phyloP scores from a whole-genome alignment of 495 filamentous ascomycete genomes.

The Lepidopterella palustris region DNA sequence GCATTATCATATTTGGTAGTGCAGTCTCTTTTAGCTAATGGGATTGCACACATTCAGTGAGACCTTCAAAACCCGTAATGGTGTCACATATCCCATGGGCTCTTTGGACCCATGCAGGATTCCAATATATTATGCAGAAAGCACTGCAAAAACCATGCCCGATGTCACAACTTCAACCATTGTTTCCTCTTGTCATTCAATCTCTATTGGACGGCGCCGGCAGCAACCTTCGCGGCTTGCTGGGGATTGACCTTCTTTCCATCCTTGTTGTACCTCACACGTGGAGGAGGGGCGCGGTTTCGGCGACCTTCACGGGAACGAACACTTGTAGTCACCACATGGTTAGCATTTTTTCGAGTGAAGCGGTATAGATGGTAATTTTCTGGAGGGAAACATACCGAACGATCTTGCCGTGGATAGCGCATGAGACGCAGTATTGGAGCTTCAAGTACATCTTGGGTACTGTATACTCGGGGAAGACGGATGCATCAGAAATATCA shows the following conservation, averaged over 20 bases:
- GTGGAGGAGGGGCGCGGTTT: slow-evolving; percentile 95
- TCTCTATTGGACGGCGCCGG: slow-evolving; percentile 44
- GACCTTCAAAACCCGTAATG: slow-evolving; percentile 12
- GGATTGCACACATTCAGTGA: slow-evolving; percentile 5
- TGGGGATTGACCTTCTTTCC: slow-evolving; percentile 99
- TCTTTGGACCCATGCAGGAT: slow-evolving; percentile 24
- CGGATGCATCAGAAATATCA: slow-evolving; percentile 99
- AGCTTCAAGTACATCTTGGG: slow-evolving; percentile 99
- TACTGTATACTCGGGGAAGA: slow-evolving; percentile 97
- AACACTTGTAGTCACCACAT: slow-evolving; percentile 57
- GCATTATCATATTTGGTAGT: slow-evolving; percentile 21
- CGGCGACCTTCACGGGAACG: slow-evolving; percentile 94
- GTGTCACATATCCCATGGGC: slow-evolving; percentile 11
- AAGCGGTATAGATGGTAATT: not conserved
- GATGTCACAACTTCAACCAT: slow-evolving; percentile 21
- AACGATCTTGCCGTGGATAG: slow-evolving; percentile 99
- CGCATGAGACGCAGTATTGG: slow-evolving; percentile 99
- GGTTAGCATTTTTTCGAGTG: slow-evolving; percentile 27
- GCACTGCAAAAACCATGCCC: slow-evolving; percentile 23
- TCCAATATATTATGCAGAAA: slow-evolving; percentile 25
- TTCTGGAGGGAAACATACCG: slow-evolving; percentile 59
- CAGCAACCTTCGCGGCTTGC: slow-evolving; percentile 51
- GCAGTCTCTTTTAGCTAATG: slow-evolving; percentile 17
- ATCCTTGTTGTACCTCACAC: slow-evolving; percentile 99
- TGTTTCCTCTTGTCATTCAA: slow-evolving; percentile 13